Percentiles rank a stretch among this genome's conserved stretches.
Conservation (phyloP, 129 eudicot species). For the Lonicera japonica region DNA sequence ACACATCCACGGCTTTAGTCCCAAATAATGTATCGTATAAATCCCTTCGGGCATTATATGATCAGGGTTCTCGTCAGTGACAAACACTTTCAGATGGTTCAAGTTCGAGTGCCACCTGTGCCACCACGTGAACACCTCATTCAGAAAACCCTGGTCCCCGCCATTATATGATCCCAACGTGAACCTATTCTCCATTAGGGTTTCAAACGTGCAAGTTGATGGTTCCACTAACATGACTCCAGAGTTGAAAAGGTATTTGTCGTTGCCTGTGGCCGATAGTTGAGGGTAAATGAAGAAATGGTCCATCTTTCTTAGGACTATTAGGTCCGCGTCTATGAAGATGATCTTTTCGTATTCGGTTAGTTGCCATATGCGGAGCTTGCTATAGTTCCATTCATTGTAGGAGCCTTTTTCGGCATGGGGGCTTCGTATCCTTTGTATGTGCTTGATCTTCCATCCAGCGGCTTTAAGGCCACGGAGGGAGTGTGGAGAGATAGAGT, state of each 20-base stretch:
- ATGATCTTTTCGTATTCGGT: constrained; percentile 57
- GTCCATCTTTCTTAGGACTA: constrained; percentile 50
- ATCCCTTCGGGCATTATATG: constrained; percentile 14
- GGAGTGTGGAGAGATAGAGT: constrained; percentile 41
- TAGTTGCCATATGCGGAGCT: constrained; percentile 76
- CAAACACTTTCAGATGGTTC: constrained; percentile 44
- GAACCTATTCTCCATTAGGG: constrained; percentile 39
- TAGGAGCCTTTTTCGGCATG: constrained; percentile 48
- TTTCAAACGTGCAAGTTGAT: constrained; percentile 53
- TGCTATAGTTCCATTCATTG: constrained; percentile 80
- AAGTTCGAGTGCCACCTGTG: constrained; percentile 48
- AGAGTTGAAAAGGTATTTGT: constrained; percentile 49
- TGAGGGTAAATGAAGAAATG: constrained; percentile 51
- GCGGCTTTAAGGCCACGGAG: constrained; percentile 39
- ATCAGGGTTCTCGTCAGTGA: constrained; percentile 5
- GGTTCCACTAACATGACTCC: constrained; percentile 71
- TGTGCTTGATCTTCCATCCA: constrained; percentile 74
- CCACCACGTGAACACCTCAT: constrained; percentile 79
- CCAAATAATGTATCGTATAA: constrained; percentile 55
- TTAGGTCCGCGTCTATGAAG: constrained; percentile 66
- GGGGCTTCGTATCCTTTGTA: constrained; percentile 65
- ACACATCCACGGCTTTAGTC: constrained; percentile 81
- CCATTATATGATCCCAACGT: constrained; percentile 58
- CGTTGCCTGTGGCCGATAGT: constrained; percentile 50
- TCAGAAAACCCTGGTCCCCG: constrained; percentile 79